Evolutionary conservation across 345 rosid species (phyloP).

Genomic region (Eucalyptus curtisii): DNA sequence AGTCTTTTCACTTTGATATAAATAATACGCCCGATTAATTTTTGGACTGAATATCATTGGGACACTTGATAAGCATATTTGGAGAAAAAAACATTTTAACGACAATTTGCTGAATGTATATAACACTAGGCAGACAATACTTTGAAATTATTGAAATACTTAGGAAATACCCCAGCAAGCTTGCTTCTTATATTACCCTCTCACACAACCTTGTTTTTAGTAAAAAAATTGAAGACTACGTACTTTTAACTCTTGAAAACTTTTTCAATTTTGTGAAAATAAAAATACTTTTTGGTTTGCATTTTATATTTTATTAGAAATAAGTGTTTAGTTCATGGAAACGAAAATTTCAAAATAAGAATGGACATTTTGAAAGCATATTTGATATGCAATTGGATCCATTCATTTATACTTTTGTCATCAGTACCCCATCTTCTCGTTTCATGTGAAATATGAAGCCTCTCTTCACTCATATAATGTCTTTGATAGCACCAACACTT

Average conservation of each 20-base stretch:
- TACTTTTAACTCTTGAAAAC: fast-evolving
- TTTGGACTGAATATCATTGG: neutral
- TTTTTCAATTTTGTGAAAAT: no score
- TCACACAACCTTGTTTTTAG: neutral
- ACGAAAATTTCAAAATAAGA: neutral
- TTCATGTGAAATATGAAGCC: neutral
- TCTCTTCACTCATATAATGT: neutral
- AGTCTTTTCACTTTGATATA: neutral
- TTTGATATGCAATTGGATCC: neutral
- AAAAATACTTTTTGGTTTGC: no score
- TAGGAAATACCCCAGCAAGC: neutral
- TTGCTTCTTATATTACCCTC: neutral
- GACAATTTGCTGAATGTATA: neutral
- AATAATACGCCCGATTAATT: neutral
- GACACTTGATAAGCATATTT: neutral
- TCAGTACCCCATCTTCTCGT: neutral
- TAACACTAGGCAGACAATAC: neutral
- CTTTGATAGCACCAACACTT: neutral
- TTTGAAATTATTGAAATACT: no score
- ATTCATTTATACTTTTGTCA: neutral
- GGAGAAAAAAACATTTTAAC: neutral
- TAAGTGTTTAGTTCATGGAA: neutral
- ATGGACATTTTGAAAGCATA: neutral
- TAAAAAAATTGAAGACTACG: no score
- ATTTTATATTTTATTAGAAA: no score